Evolutionary conservation across 2,329 filamentous ascomycete genomes (phyloP).

Genomic region (Onygenales sp.): DNA sequence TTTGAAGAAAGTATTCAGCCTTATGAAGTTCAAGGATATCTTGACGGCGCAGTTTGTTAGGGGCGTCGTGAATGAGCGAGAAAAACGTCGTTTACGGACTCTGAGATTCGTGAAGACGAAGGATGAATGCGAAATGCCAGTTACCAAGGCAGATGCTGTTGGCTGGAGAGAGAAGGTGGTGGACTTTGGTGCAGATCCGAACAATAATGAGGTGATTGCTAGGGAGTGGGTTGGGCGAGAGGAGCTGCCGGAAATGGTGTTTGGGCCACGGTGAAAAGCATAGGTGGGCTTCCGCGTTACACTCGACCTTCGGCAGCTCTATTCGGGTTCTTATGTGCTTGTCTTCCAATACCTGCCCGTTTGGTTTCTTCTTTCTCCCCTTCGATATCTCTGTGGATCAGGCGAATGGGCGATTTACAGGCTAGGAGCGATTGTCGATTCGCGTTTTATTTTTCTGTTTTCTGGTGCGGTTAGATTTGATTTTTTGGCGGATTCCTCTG

Average conservation of each 20-base stretch:
- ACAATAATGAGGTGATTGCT: background rate
- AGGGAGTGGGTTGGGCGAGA: background rate
- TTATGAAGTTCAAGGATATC: constrained; percentile 11
- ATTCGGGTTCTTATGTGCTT: too few species aligned
- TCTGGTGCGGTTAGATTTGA: too few species aligned
- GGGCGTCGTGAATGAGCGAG: constrained; percentile 19
- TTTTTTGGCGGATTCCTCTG: too few species aligned
- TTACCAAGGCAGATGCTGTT: constrained; percentile 1
- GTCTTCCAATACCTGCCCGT: too few species aligned
- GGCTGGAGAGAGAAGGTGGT: constrained; percentile 2
- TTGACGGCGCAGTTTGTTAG: constrained; percentile 12
- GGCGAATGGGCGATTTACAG: too few species aligned
- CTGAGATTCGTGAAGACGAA: constrained; percentile 8
- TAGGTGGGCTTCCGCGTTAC: too few species aligned
- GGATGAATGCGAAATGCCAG: background rate
- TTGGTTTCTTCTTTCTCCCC: too few species aligned
- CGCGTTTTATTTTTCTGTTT: too few species aligned
- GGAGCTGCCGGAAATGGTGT: background rate
- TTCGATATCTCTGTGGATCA: too few species aligned
- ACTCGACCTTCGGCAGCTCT: too few species aligned
- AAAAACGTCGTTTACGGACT: constrained; percentile 19
- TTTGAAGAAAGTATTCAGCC: constrained; percentile 13
- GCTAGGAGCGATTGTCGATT: too few species aligned
- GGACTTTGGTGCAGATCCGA: background rate
- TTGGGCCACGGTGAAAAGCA: too few species aligned